Base-by-base conservation (phyloP, 345 rosid genomes). In the Rhodamnia argentea region DNA sequence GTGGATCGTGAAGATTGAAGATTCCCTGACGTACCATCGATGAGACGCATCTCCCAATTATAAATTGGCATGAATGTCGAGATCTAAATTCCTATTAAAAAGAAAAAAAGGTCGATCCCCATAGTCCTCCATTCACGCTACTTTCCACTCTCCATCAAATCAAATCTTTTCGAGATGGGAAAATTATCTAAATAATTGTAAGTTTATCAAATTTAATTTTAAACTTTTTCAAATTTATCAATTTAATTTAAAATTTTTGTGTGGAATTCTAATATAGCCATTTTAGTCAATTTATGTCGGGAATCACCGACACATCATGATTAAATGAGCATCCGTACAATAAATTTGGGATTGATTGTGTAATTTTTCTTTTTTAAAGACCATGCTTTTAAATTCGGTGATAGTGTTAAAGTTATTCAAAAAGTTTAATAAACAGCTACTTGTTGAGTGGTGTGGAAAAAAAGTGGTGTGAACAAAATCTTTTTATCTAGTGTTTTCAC, bases 191-290 rank as follows among this genome's bases (percentile, higher is more conserved):
- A 64, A 7, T 42, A 16, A 16, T 64, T 16, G 2, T 9, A 32
- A 64, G 8, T 12, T 16, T 62, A 27, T 13, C 12, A 3, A 15
- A 29, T 29, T 29, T 0, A 7, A 0, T 7, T 5, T 0, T 29
- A 2, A 29, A 29, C 0, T 2, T 8, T 16, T 64, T 0, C n/a
- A 29, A 16, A 29, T 3, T 64, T 64, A 3, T 3, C 1, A 1
- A 3, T 64, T 64, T 18, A 16, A 3, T 4, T 70, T 6, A 4
- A 18, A 16, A 4, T 5, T 2, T 70, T 70, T 32, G 1, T 2
- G 1, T 4, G 1, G 0, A 5, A 18, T 70, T 70, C 1, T 3
- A 32, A 70, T 18, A 0, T 70, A 2, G 6, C 2, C 1, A 18
- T 18, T 32, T 2, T 11, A 7, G 2, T 0, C 0, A 70, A 70